A percentile compares a stretch with the other conserved stretches of the same genome.
Conservation (phyloP, 345 rosid species). For the Ailanthus altissimus region DNA sequence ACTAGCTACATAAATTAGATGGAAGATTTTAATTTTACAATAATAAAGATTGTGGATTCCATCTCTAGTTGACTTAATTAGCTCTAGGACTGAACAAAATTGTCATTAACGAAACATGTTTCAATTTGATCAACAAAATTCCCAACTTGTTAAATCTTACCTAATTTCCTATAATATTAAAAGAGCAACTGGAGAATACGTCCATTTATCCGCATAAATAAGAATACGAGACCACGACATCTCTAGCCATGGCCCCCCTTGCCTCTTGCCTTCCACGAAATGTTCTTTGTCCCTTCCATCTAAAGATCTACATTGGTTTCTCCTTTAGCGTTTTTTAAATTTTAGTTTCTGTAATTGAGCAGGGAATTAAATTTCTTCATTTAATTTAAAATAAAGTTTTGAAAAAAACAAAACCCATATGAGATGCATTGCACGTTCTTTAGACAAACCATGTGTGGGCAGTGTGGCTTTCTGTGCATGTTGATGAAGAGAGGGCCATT, state of each 20-base stretch:
- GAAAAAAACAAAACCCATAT: too few relatives aligned
- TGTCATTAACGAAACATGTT: background rate
- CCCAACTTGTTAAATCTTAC: background rate
- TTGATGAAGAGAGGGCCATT: background rate
- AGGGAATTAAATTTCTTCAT: background rate
- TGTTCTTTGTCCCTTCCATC: background rate
- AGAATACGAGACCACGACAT: background rate
- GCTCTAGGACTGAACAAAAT: background rate
- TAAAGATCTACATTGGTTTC: background rate
- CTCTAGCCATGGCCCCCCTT: background rate
- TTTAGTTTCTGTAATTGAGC: background rate
- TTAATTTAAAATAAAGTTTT: too few relatives aligned
- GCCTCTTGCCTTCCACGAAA: background rate
- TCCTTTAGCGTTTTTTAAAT: background rate
- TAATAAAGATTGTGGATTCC: background rate
- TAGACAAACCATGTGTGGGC: constrained; percentile 12
- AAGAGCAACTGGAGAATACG: background rate
- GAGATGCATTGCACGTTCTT: background rate
- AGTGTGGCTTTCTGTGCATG: background rate
- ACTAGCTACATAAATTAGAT: background rate
- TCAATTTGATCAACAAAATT: background rate
- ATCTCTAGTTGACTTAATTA: background rate
- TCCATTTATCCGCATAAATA: background rate
- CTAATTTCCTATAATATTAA: background rate
- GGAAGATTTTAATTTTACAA: background rate